Conservation (phyloP, 306 rosid genomes). For the Elaeagnus macrophylla region DNA sequence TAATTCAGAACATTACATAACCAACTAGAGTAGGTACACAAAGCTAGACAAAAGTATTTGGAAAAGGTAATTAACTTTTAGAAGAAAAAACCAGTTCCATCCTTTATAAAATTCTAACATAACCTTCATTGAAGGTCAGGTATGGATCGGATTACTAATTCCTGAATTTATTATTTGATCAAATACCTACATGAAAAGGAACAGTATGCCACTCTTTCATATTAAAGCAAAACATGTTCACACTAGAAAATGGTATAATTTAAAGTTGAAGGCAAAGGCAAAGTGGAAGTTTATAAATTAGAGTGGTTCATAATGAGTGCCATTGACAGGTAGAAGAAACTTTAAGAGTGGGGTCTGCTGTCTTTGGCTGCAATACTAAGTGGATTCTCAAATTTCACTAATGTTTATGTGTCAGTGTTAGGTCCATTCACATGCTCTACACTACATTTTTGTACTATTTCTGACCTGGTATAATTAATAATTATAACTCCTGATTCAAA, state of each 20-base stretch:
- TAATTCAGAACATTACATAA: not conserved
- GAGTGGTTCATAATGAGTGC: constrained; percentile 22
- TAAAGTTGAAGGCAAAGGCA: not conserved
- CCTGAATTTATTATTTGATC: too few species aligned
- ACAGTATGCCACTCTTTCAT: too few species aligned
- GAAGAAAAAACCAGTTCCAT: too few species aligned
- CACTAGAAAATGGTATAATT: not conserved
- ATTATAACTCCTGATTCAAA: not conserved
- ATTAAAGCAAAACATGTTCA: not conserved
- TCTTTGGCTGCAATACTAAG: not conserved
- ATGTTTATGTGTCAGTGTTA: constrained; percentile 8
- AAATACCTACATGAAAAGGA: too few species aligned
- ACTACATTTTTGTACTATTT: constrained; percentile 4
- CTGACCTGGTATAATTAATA: constrained; percentile 6
- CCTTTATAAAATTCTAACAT: too few species aligned
- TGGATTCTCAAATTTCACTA: constrained; percentile 35
- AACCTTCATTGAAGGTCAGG: too few species aligned
- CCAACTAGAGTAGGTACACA: too few species aligned
- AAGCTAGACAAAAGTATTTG: not conserved
- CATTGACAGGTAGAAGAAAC: constrained; percentile 20
- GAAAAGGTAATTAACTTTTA: constrained; percentile 1
- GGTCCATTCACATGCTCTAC: constrained; percentile 9
- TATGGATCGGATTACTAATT: too few species aligned
- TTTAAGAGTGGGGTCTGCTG: constrained; percentile 42
- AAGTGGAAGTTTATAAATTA: not conserved